Evolutionary conservation across 495 filamentous ascomycete genomes (phyloP).

Genomic region (Annulohypoxylon moriforme): DNA sequence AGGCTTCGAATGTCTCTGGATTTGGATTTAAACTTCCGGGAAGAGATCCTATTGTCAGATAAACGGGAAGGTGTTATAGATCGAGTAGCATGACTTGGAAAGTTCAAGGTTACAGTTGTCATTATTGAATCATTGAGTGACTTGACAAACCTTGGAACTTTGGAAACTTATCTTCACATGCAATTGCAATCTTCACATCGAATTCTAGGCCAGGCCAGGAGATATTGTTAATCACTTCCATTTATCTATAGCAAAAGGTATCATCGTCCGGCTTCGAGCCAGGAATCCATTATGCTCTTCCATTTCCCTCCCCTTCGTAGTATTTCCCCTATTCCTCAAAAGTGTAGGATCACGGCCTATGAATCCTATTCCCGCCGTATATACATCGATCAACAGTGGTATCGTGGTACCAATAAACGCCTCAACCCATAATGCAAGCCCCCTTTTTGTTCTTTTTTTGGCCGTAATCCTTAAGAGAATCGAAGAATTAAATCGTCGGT

Average conservation of each 20-base stretch:
- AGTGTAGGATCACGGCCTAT: constrained; percentile 8
- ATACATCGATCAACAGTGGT: constrained; percentile 30
- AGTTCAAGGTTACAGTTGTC: background rate
- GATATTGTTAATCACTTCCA: constrained; percentile 10
- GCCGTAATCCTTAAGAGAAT: background rate
- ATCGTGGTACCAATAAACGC: constrained; percentile 39
- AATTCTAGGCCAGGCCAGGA: background rate
- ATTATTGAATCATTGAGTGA: background rate
- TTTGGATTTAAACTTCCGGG: background rate
- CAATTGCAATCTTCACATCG: background rate
- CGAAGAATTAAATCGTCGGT: background rate
- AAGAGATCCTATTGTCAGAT: background rate
- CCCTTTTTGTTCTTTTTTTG: constrained; percentile 9
- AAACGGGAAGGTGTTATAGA: constrained; percentile 3
- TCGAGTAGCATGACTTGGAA: background rate
- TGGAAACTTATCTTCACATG: too few relatives aligned
- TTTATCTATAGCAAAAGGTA: constrained; percentile 34
- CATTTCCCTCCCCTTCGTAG: constrained; percentile 1
- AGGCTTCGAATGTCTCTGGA: background rate
- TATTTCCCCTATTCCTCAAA: constrained; percentile 5
- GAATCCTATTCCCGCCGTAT: constrained; percentile 17
- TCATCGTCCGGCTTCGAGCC: constrained; percentile 37
- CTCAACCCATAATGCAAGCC: constrained; percentile 33
- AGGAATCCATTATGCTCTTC: constrained; percentile 29
- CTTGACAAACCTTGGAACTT: too few relatives aligned